phyloP scores from a whole-genome alignment of 257 asterid species.

The Echites panduratus region DNA sequence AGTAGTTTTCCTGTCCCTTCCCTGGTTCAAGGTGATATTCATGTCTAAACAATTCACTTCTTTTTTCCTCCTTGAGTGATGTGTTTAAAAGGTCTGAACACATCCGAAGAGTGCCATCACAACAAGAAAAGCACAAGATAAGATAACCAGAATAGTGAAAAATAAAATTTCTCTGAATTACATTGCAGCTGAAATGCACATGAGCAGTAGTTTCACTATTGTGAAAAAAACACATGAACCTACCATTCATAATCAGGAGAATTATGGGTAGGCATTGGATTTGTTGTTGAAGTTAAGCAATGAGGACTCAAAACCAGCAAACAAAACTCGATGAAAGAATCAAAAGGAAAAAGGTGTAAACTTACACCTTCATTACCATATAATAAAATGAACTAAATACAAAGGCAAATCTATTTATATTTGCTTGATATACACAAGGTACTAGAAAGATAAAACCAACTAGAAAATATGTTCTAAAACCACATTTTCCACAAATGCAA shows the following conservation, averaged over 20 bases:
- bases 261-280: not conserved
- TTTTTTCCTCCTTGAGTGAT: not conserved
- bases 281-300: not conserved
- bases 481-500: constrained; percentile 11
- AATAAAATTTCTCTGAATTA: not conserved
- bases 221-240: not conserved
- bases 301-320: not conserved
- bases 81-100: not conserved
- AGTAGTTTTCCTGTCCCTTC: not conserved
- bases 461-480: constrained; percentile 6
- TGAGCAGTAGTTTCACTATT: not conserved
- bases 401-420: constrained; percentile 2
- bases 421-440: not conserved
- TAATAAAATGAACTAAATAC: not conserved
- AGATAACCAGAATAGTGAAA: not conserved
- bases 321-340: not conserved
- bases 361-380: not conserved
- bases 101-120: not conserved
- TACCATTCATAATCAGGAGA: not conserved
- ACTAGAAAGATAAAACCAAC: constrained; percentile 7
- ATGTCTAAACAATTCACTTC: not conserved
- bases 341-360: not conserved
- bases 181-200: not conserved
- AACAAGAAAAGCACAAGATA: not conserved
- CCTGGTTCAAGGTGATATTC: not conserved